Evolutionary conservation across 1,284 basidiomycete species (phyloP).

Genomic region (Porogramme epimiltina): DNA sequence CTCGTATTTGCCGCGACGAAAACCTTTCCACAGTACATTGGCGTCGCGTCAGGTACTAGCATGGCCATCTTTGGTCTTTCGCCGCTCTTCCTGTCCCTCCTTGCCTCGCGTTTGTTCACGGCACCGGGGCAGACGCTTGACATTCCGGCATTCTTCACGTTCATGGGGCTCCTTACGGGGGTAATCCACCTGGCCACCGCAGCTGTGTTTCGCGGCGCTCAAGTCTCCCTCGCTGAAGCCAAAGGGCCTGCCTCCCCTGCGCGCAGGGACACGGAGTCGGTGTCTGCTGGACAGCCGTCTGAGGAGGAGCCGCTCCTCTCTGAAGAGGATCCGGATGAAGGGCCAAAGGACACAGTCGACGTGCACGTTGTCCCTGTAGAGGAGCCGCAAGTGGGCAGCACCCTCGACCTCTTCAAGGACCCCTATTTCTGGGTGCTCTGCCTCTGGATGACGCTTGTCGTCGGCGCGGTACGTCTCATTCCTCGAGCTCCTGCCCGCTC

Average conservation of each 20-base stretch:
- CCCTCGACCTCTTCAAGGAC: conserved; percentile 52
- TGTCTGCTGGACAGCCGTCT: not conserved
- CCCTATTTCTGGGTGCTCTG: conserved; percentile 59
- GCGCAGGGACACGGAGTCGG: not conserved
- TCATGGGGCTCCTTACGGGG: conserved; percentile 57
- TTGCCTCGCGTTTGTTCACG: conserved; percentile 65
- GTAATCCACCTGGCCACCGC: conserved; percentile 56
- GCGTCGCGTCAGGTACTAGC: conserved; percentile 65
- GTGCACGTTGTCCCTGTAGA: conserved; percentile 27
- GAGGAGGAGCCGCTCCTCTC: conserved; percentile 15
- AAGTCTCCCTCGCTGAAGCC: not conserved
- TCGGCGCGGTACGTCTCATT: conserved; percentile 65
- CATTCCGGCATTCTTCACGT: conserved; percentile 56
- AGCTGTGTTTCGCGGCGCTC: conserved; percentile 18
- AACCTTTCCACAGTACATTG: conserved; percentile 63
- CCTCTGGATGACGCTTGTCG: conserved; percentile 47
- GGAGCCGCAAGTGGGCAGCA: conserved; percentile 36
- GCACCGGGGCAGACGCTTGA: conserved; percentile 49
- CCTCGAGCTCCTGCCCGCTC: conserved; percentile 1
- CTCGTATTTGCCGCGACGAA: conserved; percentile 74
- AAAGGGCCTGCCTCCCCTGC: not conserved
- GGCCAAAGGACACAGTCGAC: conserved; percentile 34
- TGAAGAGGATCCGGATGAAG: conserved; percentile 34
- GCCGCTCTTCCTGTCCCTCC: conserved; percentile 66
- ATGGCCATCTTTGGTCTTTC: conserved; percentile 78